These are phyloP conservation scores for Aspergillus unguis DNA, from an alignment of 2,329 filamentous ascomycete species.

Conservation along the genomic window DNA sequence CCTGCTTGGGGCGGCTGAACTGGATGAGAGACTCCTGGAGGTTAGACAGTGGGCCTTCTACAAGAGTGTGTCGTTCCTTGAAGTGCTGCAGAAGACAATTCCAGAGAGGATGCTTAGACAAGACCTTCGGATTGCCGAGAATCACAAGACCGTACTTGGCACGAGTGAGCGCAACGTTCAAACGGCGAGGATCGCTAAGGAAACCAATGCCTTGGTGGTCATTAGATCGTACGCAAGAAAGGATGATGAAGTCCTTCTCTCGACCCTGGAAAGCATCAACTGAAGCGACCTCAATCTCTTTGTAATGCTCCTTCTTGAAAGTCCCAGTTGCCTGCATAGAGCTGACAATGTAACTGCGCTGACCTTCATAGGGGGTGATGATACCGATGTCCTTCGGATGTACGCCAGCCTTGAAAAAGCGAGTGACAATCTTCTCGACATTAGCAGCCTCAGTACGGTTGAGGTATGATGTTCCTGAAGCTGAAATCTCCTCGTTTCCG, in stretches of 20 bases:
- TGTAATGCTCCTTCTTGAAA: constrained; percentile 98
- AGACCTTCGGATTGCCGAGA: constrained; percentile 92
- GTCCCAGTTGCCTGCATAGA: constrained; percentile 99
- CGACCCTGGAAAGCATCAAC: constrained; percentile 98
- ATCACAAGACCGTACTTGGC: constrained; percentile 97
- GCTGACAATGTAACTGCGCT: constrained; percentile 95
- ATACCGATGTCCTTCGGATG: constrained; percentile 91
- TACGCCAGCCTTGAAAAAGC: constrained; percentile 99
- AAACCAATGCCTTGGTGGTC: constrained; percentile 99
- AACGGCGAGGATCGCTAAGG: constrained; percentile 91
- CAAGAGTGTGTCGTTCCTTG: constrained; percentile 93
- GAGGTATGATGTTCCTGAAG: constrained; percentile 94
- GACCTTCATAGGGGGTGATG: constrained; percentile 97
- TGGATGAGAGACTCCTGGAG: constrained; percentile 93
- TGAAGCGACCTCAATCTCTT: constrained; percentile 96
- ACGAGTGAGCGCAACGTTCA: constrained; percentile 94
- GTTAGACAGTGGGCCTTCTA: constrained; percentile 92
- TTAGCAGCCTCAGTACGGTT: constrained; percentile 97
- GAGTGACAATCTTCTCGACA: constrained; percentile 96
- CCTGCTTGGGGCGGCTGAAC: constrained; percentile 89
- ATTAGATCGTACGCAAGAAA: constrained; percentile 97
- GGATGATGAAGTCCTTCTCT: constrained; percentile 98
- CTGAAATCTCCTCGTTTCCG: constrained; percentile 96
- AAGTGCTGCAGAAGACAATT: constrained; percentile 93
- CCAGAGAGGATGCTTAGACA: constrained; percentile 97